Evolutionary conservation across 495 filamentous ascomycete species (phyloP), one percentile per base, ranked within the genome.

Genomic region (Neurospora tetrasperma): DNA sequence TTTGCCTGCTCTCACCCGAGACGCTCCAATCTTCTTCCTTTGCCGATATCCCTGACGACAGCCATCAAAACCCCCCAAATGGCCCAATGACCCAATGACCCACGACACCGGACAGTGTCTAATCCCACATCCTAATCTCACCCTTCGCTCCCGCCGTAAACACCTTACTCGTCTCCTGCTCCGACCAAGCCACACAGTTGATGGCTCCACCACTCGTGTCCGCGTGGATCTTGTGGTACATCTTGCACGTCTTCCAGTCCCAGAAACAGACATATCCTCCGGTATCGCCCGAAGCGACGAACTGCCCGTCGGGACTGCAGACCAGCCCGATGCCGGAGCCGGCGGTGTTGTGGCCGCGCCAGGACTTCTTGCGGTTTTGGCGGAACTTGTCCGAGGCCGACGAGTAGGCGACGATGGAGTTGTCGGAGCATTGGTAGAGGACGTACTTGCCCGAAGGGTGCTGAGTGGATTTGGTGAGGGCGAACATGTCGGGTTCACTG

Each of bases 191-290:
- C 68, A 93, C 84, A 76, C 90, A 92, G 69, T 92, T 93, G 59
- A 97, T 88, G 16, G 95, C 88, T 7, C 90, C 89, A 62, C 92
- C 90, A 71, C 90, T 88, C 41, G 71, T 71, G 69, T 81, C 80
- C 3, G 93, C 94, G 81, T 91, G 85, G 71, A 99, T 88, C 88
- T 98, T 98, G 82, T 96, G 92, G 81, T 91, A 97, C 93, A 99
- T 93, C 83, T 97, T 98, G 77, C 94, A 94, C 44, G 93, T 97
- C 89, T 98, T 99, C 90, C 93, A 98, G 81, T 98, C 95, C 94
- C 94, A 99, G 84, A 97, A 97, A 81, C 93, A 97, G 62, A 95
- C 90, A 76, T 88, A 97, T 31, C 96, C 96, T 46, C 86, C 94
- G 46, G 86, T 90, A 80, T 98, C 96, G 71, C 96, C 96, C 42